Percentiles rank a stretch among this genome's conserved stretches.
phyloP scores from a whole-genome alignment of 108 stramenopile genomes.

The Mayamaea pseudoterrestris region DNA sequence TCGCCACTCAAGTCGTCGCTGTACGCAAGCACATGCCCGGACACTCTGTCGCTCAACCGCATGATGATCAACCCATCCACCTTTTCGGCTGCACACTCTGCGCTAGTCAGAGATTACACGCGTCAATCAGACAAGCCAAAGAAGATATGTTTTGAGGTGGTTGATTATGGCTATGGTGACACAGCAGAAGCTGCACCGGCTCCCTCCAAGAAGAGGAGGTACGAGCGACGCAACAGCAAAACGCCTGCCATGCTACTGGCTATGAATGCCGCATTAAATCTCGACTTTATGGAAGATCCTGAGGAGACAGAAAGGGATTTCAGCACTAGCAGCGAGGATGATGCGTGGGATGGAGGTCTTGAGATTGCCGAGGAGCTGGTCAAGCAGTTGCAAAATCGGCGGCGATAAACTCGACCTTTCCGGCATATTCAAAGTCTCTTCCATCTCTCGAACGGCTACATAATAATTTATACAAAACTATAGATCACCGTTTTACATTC shows the following conservation, averaged over 20 bases:
- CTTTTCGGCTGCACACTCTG: not conserved
- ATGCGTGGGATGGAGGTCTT: constrained; percentile 17
- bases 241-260: constrained; percentile 21
- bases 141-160: not conserved
- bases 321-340: not conserved
- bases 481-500: not conserved
- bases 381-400: constrained; percentile 10
- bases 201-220: constrained; percentile 16
- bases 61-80: not conserved
- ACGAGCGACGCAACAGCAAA: constrained; percentile 26
- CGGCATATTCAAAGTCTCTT: not conserved
- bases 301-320: not conserved
- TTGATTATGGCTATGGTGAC: constrained; percentile 14
- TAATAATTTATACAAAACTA: not conserved
- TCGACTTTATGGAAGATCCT: not conserved
- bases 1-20: too few species aligned
- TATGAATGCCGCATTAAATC: not conserved
- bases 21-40: too few species aligned
- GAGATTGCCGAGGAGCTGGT: constrained; percentile 26
- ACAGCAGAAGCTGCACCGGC: constrained; percentile 21
- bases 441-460: not conserved
- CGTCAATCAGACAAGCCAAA: not conserved
- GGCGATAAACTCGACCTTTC: not conserved
- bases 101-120: not conserved
- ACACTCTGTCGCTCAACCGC: not conserved